A percentile compares a stretch with the other conserved stretches of the same genome.
These are phyloP conservation scores for Acidiella bohemica DNA, from an alignment of 495 filamentous ascomycete genomes.

Conservation along the genomic window DNA sequence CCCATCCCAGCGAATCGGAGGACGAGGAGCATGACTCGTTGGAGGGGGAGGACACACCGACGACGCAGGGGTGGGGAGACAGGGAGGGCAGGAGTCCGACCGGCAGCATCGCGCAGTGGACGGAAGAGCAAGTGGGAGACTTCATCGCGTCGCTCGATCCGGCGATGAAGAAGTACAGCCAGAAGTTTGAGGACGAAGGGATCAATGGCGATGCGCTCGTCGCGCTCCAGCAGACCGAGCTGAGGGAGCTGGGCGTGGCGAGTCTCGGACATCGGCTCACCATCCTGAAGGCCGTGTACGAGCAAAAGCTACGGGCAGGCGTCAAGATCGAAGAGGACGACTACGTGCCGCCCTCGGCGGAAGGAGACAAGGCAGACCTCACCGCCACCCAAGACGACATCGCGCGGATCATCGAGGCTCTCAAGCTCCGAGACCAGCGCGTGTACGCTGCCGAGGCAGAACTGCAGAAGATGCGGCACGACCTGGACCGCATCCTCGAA, in stretches of 20 bases:
- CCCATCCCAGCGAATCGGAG: constrained; percentile 49
- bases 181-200: constrained; percentile 56
- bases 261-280: constrained; percentile 91
- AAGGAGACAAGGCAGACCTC: constrained; percentile 69
- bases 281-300: constrained; percentile 88
- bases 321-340: constrained; percentile 83
- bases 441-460: constrained; percentile 70
- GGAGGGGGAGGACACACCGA: constrained; percentile 63
- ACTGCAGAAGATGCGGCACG: constrained; percentile 49
- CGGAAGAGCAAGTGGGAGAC: constrained; percentile 71
- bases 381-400: constrained; percentile 85
- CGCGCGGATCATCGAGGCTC: constrained; percentile 70
- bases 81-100: constrained; percentile 51
- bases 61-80: constrained; percentile 60
- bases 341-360: constrained; percentile 87
- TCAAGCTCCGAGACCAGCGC: constrained; percentile 74
- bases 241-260: constrained; percentile 84
- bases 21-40: constrained; percentile 7
- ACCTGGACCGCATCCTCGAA: constrained; percentile 39
- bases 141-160: constrained; percentile 41
- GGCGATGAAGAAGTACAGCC: constrained; percentile 18
- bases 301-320: constrained; percentile 83
- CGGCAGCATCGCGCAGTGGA: constrained; percentile 79
- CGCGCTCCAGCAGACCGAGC: constrained; percentile 76
- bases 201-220: constrained; percentile 87